A percentile compares a stretch with the other conserved stretches of the same genome.
phyloP scores from a whole-genome alignment of 1,284 basidiomycete species.

The Puccinia polysora region DNA sequence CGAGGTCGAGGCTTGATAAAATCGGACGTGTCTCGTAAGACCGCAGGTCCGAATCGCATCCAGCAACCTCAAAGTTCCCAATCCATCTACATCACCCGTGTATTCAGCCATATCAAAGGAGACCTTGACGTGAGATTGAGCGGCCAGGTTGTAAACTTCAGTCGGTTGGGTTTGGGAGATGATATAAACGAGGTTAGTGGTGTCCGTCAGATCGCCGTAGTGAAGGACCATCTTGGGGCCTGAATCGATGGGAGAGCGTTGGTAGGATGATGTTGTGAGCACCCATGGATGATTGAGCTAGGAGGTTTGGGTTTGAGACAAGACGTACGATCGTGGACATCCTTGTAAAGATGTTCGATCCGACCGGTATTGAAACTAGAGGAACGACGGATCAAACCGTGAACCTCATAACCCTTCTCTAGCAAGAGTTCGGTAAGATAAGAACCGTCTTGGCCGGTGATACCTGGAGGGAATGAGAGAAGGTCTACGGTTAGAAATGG shows the following conservation, averaged over 20 bases:
- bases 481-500: too few relatives aligned
- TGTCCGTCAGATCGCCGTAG: constrained; percentile 79
- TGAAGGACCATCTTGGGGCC: constrained; percentile 81
- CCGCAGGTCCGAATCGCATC: constrained; percentile 89
- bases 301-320: not conserved
- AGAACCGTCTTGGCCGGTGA: constrained; percentile 86
- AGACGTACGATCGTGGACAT: constrained; percentile 64
- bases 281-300: not conserved
- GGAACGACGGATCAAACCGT: constrained; percentile 74
- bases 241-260: constrained; percentile 17
- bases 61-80: constrained; percentile 81
- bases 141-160: constrained; percentile 89
- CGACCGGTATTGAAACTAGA: constrained; percentile 90
- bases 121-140: constrained; percentile 94
- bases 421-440: constrained; percentile 81
- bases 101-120: constrained; percentile 97
- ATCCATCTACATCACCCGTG: constrained; percentile 84
- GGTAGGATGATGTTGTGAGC: not conserved
- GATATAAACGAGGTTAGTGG: constrained; percentile 87
- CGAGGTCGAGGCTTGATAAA: constrained; percentile 86
- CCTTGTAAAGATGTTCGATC: constrained; percentile 79
- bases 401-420: constrained; percentile 81
- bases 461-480: constrained; percentile 59
- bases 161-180: constrained; percentile 80
- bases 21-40: constrained; percentile 74